These are phyloP conservation scores for Parathielavia appendiculata DNA, from an alignment of 495 filamentous ascomycete genomes.

Conservation along the genomic window DNA sequence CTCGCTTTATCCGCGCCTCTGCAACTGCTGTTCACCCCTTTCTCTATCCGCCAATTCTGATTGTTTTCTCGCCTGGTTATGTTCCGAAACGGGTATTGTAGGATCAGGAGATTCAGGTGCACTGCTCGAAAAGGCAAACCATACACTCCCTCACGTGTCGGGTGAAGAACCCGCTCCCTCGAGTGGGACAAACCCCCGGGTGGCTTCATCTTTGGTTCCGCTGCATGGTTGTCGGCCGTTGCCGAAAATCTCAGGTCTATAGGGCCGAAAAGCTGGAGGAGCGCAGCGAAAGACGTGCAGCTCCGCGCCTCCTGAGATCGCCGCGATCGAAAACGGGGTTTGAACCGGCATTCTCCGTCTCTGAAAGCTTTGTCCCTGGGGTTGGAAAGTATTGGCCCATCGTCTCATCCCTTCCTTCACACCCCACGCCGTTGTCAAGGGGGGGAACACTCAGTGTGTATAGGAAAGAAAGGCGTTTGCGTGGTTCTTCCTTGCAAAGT, in stretches of 20 bases:
- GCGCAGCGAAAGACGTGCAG: slow-evolving; percentile 17
- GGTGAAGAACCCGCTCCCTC: slow-evolving; percentile 17
- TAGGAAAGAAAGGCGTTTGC: neutral
- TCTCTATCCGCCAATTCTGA: slow-evolving; percentile 12
- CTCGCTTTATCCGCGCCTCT: neutral
- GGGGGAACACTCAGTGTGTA: no score
- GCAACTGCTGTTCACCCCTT: slow-evolving; percentile 17
- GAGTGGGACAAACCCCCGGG: slow-evolving; percentile 25
- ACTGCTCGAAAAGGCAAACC: slow-evolving; percentile 10
- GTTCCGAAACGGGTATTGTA: neutral
- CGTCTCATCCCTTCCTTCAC: neutral
- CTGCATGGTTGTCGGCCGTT: slow-evolving; percentile 32
- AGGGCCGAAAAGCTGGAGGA: slow-evolving; percentile 29
- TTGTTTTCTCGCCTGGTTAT: neutral
- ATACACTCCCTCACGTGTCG: slow-evolving; percentile 26
- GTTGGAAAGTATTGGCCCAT: slow-evolving; percentile 4
- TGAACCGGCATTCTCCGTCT: slow-evolving; percentile 6
- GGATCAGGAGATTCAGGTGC: neutral
- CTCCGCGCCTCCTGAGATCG: slow-evolving; percentile 15
- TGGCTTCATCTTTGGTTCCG: slow-evolving; percentile 27
- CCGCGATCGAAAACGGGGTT: slow-evolving; percentile 6
- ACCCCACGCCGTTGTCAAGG: neutral
- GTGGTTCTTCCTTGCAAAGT: slow-evolving; percentile 13
- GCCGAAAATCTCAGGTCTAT: slow-evolving; percentile 32
- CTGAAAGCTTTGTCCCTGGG: slow-evolving; percentile 1